Evolutionary conservation across 1,284 basidiomycete genomes (phyloP).

Genomic region (Naganishia liquefaciens): DNA sequence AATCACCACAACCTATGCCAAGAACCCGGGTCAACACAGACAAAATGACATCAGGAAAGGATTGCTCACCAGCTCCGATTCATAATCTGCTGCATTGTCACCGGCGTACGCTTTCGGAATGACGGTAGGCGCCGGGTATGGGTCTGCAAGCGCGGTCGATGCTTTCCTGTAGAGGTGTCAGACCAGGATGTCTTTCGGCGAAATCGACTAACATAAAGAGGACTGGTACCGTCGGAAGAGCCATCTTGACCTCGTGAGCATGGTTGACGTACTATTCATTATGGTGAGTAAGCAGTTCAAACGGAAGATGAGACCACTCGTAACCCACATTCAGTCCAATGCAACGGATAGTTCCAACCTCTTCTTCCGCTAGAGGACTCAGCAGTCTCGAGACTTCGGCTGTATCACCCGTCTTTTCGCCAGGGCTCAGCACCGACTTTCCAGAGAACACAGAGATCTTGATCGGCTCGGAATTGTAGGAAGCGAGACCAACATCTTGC

Average conservation of each 20-base stretch:
- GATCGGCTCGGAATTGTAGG: constrained; percentile 39
- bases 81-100: constrained; percentile 79
- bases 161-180: constrained; percentile 39
- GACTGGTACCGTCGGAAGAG: constrained; percentile 44
- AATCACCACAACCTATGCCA: constrained; percentile 66
- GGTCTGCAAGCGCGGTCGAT: constrained; percentile 42
- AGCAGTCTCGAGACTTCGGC: constrained; percentile 45
- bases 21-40: not conserved
- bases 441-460: constrained; percentile 48
- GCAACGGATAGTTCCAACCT: constrained; percentile 51
- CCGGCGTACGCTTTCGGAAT: constrained; percentile 57
- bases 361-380: constrained; percentile 44
- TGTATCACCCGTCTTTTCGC: constrained; percentile 44
- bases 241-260: constrained; percentile 48
- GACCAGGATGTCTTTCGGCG: not conserved
- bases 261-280: constrained; percentile 50
- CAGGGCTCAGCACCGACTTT: constrained; percentile 44
- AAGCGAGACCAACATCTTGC: constrained; percentile 53
- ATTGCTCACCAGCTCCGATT: constrained; percentile 71
- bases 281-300: not conserved
- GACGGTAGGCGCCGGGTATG: constrained; percentile 43
- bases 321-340: constrained; percentile 50
- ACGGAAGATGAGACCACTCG: not conserved
- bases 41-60: not conserved
- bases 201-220: constrained; percentile 41